phyloP scores from a whole-genome alignment of 148 eudicot genomes.

The Bassia scoparia region DNA sequence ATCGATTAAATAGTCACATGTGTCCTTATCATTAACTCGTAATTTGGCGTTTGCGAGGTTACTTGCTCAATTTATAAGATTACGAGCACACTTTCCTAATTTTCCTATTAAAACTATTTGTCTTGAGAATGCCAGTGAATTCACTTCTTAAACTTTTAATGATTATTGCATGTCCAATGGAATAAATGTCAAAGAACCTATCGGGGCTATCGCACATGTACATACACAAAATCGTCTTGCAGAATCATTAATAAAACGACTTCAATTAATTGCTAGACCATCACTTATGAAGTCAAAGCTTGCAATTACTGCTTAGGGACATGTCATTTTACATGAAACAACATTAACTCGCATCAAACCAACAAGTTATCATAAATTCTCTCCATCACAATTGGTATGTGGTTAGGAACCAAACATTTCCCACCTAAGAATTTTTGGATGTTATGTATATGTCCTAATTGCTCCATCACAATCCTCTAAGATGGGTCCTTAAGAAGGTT shows the following conservation, averaged over 20 bases:
- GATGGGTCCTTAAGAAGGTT: too few species aligned
- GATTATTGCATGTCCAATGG: too few species aligned
- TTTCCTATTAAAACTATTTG: background rate
- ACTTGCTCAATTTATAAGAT: background rate
- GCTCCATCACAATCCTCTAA: background rate
- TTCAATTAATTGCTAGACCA: too few species aligned
- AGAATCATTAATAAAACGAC: background rate
- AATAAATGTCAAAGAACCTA: too few species aligned
- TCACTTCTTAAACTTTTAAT: background rate
- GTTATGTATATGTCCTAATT: background rate
- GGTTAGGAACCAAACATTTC: too few species aligned
- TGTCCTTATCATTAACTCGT: background rate
- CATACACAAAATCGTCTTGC: background rate
- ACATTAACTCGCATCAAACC: too few species aligned
- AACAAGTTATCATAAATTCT: too few species aligned
- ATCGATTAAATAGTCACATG: background rate
- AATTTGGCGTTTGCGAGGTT: background rate
- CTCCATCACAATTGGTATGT: too few species aligned
- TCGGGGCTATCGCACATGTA: too few species aligned
- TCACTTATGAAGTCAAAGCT: too few species aligned
- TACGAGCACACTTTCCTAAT: background rate
- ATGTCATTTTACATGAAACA: too few species aligned
- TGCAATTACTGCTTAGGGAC: too few species aligned
- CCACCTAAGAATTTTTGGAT: background rate
- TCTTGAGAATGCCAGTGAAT: background rate